phyloP scores from a whole-genome alignment of 1,284 basidiomycete species.

The Rhodotorula sp. region DNA sequence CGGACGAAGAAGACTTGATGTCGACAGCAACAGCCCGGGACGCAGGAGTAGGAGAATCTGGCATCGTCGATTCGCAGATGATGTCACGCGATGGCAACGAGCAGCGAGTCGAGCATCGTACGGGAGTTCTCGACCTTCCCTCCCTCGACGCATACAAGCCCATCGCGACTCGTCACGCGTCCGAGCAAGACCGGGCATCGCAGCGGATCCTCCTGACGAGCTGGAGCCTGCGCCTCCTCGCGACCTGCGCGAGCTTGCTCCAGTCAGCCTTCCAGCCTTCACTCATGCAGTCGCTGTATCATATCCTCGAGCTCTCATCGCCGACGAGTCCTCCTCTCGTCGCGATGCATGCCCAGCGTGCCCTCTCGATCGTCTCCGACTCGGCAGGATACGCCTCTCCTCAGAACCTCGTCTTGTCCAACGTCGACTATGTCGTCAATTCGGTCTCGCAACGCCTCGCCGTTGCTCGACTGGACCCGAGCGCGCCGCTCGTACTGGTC shows the following conservation, averaged over 20 bases:
- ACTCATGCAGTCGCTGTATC: conserved; percentile 78
- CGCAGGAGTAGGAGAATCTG: neutral
- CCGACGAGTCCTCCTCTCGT: conserved; percentile 63
- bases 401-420: conserved; percentile 77
- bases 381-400: conserved; percentile 76
- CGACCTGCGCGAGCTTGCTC: conserved; percentile 65
- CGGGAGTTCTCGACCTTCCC: conserved; percentile 14
- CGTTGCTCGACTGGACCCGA: conserved; percentile 66
- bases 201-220: conserved; percentile 56
- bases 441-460: conserved; percentile 75
- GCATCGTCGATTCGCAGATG: neutral
- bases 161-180: conserved; percentile 37
- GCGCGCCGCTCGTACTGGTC: conserved; percentile 63
- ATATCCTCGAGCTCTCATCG: conserved; percentile 74
- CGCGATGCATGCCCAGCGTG: conserved; percentile 65
- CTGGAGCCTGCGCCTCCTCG: conserved; percentile 68
- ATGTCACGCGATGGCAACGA: neutral
- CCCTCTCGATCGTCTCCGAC: conserved; percentile 66
- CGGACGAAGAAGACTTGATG: neutral
- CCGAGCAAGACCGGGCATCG: conserved; percentile 49
- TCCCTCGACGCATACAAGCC: conserved; percentile 44
- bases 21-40: neutral
- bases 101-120: conserved; percentile 19
- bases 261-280: conserved; percentile 57
- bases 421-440: conserved; percentile 91